These are phyloP conservation scores for Tetrahymena thermophila DNA, from an alignment of 73 alveolate species.

Conservation along the genomic window DNA sequence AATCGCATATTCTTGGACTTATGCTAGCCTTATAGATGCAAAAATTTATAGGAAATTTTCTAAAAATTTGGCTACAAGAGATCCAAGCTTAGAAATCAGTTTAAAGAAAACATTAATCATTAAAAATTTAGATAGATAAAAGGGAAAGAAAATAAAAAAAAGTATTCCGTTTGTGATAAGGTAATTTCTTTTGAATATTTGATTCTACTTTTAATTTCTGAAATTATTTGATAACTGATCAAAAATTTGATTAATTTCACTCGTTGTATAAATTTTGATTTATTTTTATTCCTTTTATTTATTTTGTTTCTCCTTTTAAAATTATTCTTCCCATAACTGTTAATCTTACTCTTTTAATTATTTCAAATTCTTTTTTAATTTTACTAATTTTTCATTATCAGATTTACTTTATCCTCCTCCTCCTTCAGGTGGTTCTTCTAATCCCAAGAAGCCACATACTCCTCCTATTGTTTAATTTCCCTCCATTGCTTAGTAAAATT, in stretches of 20 bases:
- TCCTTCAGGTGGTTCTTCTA: constrained; percentile 6
- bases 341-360: too few species aligned
- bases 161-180: neutral
- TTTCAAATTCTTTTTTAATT: too few species aligned
- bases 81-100: neutral
- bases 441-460: constrained; percentile 31
- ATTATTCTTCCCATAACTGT: too few species aligned
- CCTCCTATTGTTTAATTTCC: constrained; percentile 21
- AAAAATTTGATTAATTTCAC: neutral
- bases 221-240: neutral
- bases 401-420: neutral
- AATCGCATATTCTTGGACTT: constrained; percentile 39
- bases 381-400: neutral
- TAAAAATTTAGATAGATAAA: neutral
- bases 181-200: neutral
- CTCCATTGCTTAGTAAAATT: constrained; percentile 20
- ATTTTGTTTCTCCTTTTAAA: too few species aligned
- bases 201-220: neutral
- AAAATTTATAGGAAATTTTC: neutral
- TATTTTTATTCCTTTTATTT: neutral
- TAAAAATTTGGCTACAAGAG: neutral
- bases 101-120: neutral
- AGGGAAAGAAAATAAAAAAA: neutral
- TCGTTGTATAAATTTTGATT: neutral
- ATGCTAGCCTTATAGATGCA: neutral